Evolutionary conservation across 805 yeast genomes (phyloP).

Genomic region (Suhomyces sp.): DNA sequence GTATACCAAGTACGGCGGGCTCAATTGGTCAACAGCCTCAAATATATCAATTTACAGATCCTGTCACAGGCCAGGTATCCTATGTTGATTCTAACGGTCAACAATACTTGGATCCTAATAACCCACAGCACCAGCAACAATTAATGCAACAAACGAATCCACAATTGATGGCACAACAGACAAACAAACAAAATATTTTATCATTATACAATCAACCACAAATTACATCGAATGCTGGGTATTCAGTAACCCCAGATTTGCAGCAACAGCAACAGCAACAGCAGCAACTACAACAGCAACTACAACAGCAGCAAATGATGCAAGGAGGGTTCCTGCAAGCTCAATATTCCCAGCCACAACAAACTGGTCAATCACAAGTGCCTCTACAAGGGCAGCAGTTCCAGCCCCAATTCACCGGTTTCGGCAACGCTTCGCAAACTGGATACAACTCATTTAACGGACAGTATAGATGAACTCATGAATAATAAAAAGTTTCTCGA

Average conservation of each 20-base stretch:
- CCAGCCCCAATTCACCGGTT: conserved; percentile 14
- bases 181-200: conserved; percentile 36
- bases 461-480: background rate
- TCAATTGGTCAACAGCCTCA: conserved; percentile 30
- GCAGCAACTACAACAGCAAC: background rate
- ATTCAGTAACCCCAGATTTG: conserved; percentile 13
- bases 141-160: conserved; percentile 25
- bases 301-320: conserved; percentile 2
- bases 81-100: conserved; percentile 70
- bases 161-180: conserved; percentile 23
- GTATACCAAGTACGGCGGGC: background rate
- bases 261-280: background rate
- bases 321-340: conserved; percentile 5
- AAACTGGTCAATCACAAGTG: conserved; percentile 7
- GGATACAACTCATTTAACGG: background rate
- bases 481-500: background rate
- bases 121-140: conserved; percentile 43
- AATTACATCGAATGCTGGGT: conserved; percentile 26
- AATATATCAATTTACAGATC: conserved; percentile 69
- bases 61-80: conserved; percentile 61
- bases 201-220: conserved; percentile 42
- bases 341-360: background rate
- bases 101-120: conserved; percentile 51
- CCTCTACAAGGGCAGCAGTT: conserved; percentile 6
- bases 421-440: conserved; percentile 7